Evolutionary conservation across 768 basidiomycete species (phyloP).

Genomic region (Steccherinum ochraceum): DNA sequence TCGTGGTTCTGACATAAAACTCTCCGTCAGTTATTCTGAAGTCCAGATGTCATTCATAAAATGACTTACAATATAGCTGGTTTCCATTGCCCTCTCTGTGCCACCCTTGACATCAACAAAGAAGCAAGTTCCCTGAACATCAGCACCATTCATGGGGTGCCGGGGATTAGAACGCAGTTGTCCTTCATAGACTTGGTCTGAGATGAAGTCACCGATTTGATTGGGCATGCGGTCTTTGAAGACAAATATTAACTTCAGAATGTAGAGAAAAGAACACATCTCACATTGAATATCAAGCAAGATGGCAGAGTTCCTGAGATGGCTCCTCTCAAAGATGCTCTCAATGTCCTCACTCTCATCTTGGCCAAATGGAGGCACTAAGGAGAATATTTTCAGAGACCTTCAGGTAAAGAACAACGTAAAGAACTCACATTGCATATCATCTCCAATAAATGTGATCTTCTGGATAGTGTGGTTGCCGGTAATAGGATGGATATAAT

Average conservation of each 20-base stretch:
- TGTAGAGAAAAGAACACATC: conserved; percentile 17
- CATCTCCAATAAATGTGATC: conserved; percentile 36
- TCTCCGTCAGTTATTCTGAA: background rate
- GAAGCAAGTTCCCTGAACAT: conserved; percentile 45
- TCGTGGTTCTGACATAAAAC: conserved; percentile 42
- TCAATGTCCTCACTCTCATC: conserved; percentile 58
- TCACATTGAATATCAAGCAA: conserved; percentile 75
- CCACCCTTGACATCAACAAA: conserved; percentile 53
- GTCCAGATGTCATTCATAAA: conserved; percentile 2
- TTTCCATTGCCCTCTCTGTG: conserved; percentile 27
- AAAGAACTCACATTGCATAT: conserved; percentile 31
- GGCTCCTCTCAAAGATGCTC: conserved; percentile 73
- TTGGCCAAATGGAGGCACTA: conserved; percentile 79
- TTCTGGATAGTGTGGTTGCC: conserved; percentile 24
- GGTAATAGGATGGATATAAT: conserved; percentile 25
- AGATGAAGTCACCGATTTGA: conserved; percentile 71
- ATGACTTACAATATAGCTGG: conserved; percentile 33
- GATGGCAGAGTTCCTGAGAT: conserved; percentile 41
- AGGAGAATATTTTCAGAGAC: background rate
- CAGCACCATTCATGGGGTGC: conserved; percentile 41
- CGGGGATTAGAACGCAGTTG: conserved; percentile 47
- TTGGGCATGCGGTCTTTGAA: conserved; percentile 75
- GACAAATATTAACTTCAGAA: conserved; percentile 5
- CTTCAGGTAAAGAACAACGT: background rate
- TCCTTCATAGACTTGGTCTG: conserved; percentile 54